These are phyloP conservation scores for Colletotrichum caudatum DNA, from an alignment of 2,329 filamentous ascomycete species.

Conservation along the genomic window DNA sequence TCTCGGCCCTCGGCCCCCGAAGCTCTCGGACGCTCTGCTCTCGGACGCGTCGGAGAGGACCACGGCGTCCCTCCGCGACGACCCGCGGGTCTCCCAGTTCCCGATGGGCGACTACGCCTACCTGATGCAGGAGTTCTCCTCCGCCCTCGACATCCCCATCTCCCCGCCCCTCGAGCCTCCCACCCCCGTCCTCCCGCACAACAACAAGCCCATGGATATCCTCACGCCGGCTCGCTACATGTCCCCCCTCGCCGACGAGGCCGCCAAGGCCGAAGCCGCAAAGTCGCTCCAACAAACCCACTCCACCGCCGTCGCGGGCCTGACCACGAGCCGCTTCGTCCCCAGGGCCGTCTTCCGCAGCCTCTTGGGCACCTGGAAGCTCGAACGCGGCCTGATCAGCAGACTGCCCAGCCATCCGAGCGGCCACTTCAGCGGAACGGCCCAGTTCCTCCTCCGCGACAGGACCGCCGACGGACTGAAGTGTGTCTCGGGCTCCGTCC, in stretches of 20 bases:
- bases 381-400: conserved; percentile 69
- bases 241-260: conserved; percentile 51
- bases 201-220: conserved; percentile 62
- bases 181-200: conserved; percentile 56
- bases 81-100: conserved; percentile 73
- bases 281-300: conserved; percentile 61
- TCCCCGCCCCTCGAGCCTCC: conserved; percentile 48
- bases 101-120: conserved; percentile 87
- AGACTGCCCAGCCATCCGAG: conserved; percentile 69
- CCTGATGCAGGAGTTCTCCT: conserved; percentile 77
- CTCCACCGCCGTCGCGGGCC: conserved; percentile 54
- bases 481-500: conserved; percentile 44
- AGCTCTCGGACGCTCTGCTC: conserved; percentile 56
- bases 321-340: conserved; percentile 64
- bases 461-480: conserved; percentile 67
- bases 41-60: conserved; percentile 59
- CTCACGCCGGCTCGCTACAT: conserved; percentile 69
- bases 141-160: conserved; percentile 66
- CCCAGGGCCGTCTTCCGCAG: conserved; percentile 76
- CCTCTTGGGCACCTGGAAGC: conserved; percentile 76
- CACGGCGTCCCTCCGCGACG: conserved; percentile 63
- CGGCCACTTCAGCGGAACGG: conserved; percentile 73
- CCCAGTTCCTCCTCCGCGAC: conserved; percentile 71
- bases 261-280: conserved; percentile 54
- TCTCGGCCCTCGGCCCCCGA: conserved; percentile 43